phyloP scores from a whole-genome alignment of 2,329 filamentous ascomycete genomes.

The Fusarium ramigenum region DNA sequence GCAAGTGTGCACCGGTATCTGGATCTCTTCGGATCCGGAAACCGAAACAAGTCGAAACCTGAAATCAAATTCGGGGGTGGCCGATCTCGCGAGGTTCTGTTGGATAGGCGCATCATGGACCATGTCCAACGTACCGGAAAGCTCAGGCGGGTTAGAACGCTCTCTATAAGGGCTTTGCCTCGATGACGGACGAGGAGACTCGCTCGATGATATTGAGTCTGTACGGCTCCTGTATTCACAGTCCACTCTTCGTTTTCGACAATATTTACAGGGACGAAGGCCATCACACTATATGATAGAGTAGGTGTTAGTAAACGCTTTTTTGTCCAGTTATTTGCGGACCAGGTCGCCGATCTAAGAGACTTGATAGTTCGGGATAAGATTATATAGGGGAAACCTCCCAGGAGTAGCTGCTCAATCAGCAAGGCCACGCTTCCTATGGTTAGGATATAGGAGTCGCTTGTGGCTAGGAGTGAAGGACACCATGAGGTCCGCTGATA shows the following conservation, averaged over 20 bases:
- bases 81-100: neutral
- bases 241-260: conserved; percentile 53
- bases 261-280: conserved; percentile 65
- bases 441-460: neutral
- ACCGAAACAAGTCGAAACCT: neutral
- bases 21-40: conserved; percentile 62
- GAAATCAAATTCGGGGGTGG: neutral
- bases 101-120: neutral
- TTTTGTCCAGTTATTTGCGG: neutral
- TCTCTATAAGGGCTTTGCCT: neutral
- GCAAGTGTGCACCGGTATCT: conserved; percentile 62
- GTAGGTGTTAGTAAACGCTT: neutral
- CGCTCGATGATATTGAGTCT: neutral
- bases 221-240: conserved; percentile 14
- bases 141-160: neutral
- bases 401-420: neutral
- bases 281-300: conserved; percentile 64
- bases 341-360: neutral
- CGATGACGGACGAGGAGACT: neutral
- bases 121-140: neutral
- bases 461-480: neutral
- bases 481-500: neutral
- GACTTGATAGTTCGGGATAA: neutral
- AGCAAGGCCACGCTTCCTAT: neutral
- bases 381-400: no score